A percentile compares a stretch with the other conserved stretches of the same genome.
Evolutionary conservation across 2,329 filamentous ascomycete genomes (phyloP).

Genomic region (Didymella pinodella): DNA sequence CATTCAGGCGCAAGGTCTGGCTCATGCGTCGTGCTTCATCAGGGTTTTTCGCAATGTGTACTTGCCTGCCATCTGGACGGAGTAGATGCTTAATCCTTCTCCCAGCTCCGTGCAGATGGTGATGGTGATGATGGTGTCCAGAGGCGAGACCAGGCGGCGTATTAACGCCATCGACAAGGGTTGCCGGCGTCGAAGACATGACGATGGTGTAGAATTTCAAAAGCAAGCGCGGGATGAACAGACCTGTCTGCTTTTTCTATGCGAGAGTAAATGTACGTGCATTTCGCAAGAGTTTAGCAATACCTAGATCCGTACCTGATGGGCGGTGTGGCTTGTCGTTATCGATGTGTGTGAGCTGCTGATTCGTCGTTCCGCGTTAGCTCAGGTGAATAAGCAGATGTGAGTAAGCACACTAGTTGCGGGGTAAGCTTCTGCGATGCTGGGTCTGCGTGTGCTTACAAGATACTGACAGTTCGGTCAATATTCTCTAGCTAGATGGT

Average conservation of each 20-base stretch:
- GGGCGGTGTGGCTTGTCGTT: slow-evolving; percentile 3
- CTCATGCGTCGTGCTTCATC: slow-evolving; percentile 62
- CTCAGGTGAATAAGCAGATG: background rate
- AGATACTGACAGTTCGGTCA: background rate
- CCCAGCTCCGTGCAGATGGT: slow-evolving; percentile 40
- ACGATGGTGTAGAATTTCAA: background rate
- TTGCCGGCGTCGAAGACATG: slow-evolving; percentile 12
- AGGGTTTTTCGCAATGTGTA: slow-evolving; percentile 65
- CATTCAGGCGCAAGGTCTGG: slow-evolving; percentile 52
- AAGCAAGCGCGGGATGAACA: too few relatives aligned
- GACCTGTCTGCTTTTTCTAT: background rate
- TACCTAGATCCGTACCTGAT: too few relatives aligned
- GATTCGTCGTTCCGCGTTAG: background rate
- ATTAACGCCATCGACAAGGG: background rate
- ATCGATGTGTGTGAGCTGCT: background rate
- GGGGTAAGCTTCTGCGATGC: slow-evolving; percentile 2
- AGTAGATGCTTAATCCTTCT: slow-evolving; percentile 62
- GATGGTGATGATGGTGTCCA: slow-evolving; percentile 25
- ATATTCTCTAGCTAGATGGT: background rate
- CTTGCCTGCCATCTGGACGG: slow-evolving; percentile 63
- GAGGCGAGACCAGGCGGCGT: background rate
- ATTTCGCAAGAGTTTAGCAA: background rate
- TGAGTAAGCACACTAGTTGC: slow-evolving; percentile 15
- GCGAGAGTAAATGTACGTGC: background rate
- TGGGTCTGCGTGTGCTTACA: slow-evolving; percentile 18